Base-by-base conservation (phyloP, 305 asterid genomes). In the Fraxinus floribunda region DNA sequence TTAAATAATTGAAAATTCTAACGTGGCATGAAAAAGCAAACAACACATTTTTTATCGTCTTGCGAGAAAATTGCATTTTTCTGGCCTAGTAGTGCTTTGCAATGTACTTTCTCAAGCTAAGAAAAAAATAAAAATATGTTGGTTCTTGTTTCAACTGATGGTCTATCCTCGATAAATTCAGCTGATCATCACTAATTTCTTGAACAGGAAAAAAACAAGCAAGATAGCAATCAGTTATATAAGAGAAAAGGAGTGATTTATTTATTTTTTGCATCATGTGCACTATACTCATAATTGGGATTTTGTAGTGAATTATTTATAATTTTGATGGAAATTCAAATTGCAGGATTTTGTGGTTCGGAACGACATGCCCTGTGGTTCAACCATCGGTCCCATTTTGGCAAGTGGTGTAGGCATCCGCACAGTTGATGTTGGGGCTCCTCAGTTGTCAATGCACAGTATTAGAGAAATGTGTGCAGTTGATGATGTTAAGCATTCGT, bases 361-460 rank as follows among this genome's bases (percentile, higher is more conserved):
- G 36, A 95, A 89, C 64, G 99, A 94, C 89, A 90, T 93, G 98
- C 66, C 81, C 11, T 95, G 99, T 86, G 99, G 99, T 35, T 94
- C 99, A 24, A 95, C 99, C 60, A 94, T 94, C 39, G 99, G 99
- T 5, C 99, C 99, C 22, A 95, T 95, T 70, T 84, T 94, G 92
- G 97, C 99, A 0, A 95, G 99, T 15, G 98, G 99, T 36, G 91
- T 91, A 30, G 99, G 98, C 57, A 91, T 95, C 24, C 91, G 97
- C 35, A 93, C 98, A 0, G 97, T 95, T 32, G 99, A 95, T 55
- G 92, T 95, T 0, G 99, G 99, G 72, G 96, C 93, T 36, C 97
- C 99, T 10, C 99, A 94, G 79, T 86, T 94, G 78, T 95, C 99
- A 3, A 95, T 94, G 99, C 99, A 95, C 80, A 92, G 99, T 89